Base-by-base conservation (phyloP, 179 eudicot species). In the Heliamphora pulchella region DNA sequence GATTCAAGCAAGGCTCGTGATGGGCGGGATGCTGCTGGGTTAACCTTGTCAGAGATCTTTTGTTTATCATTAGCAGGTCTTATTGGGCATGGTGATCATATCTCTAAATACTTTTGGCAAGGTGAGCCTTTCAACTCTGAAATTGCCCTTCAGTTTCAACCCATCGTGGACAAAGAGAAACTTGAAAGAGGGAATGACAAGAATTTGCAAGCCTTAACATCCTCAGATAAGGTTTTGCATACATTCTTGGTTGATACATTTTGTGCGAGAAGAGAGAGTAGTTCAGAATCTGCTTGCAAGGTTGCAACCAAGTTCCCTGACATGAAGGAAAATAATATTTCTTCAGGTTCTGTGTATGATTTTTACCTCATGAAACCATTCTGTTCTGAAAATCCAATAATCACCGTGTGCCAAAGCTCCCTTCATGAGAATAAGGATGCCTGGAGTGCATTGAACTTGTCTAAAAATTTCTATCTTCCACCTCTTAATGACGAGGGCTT, bases 11-110 rank as follows among this genome's bases (percentile, higher is more conserved):
- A 80, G 67, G 31, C 78, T 41, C 67, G 57, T 54, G 82, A 82
- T 67, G 81, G 82, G 75, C 80, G 63, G 75, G 79, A 83, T 77
- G 79, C 80, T 59, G 75, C 84, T 76, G 91, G 91, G 18, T 86
- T 92, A 78, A 92, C 96, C 59, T 87, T 96, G 88, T 88, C 96
- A 78, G 99, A 96, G 88, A 84, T 85, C 69, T 96, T 96, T 84
- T 92, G 96, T 77, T 80, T 96, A 76, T 92, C 98, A 59, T 80
- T 96, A 83, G 82, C 88, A 50, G 98, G 94, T 86, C 89, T 96
- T 80, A 79, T 96, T 80, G 98, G 91, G 70, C 80, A 94, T 84
- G 94, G 99, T 66, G 97, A 92, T 88, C 99, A 90, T 83, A 88
- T 92, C 64, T 89, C 89, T 81, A 87, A 85, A 59, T 86, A 83